Evolutionary conservation across 805 yeast genomes (phyloP), one percentile per base, ranked within the genome.

Genomic region (Saturnispora serradocipensis): DNA sequence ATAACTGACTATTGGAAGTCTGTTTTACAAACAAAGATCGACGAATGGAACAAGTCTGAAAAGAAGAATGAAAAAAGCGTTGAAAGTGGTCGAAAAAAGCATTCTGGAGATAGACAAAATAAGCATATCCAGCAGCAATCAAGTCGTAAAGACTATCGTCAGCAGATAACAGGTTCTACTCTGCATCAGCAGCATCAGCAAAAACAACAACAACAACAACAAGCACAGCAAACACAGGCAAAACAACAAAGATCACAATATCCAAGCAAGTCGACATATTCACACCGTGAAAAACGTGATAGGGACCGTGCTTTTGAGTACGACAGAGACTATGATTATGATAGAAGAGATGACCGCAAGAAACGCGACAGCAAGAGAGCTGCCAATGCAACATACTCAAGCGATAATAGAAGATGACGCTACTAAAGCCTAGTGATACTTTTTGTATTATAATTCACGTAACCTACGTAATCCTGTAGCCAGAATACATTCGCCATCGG

Each of bases 401-500:
- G 30, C 16, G 11, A 46, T 32, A 30, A n/a, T 34, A 38, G 42
- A 38, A 16, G 42, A 18, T 38, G 16, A 38, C 20, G 20, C 5
- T 9, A 38, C 24, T 8, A 38, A 38, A 38, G 1, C 24, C 4
- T 18, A 18, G 18, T 9, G 7, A 18, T 38, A 18, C 22, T 15
- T 16, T 38, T 38, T 38, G 42, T 38, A 38, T 8, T 35, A 45
- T 43, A 78, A 88, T 35, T 34, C 43, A 28, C 45, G 40, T 35
- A 50, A 22, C 18, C 30, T 48, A 25, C 46, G 16, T 40, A 30
- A 16, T 1, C 95, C 95, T 48, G 77, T 71, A 2, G 84, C 86
- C 53, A 87, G 67, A 43, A 87, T 80, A 67, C 96, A 87, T 55
- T 81, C 81, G 18, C 80, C 86, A 58, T 77, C 73, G 35, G 67